Percentiles rank a stretch among this genome's conserved stretches.
phyloP scores from a whole-genome alignment of 2,329 filamentous ascomycete genomes.

The Diplocarpon mali region DNA sequence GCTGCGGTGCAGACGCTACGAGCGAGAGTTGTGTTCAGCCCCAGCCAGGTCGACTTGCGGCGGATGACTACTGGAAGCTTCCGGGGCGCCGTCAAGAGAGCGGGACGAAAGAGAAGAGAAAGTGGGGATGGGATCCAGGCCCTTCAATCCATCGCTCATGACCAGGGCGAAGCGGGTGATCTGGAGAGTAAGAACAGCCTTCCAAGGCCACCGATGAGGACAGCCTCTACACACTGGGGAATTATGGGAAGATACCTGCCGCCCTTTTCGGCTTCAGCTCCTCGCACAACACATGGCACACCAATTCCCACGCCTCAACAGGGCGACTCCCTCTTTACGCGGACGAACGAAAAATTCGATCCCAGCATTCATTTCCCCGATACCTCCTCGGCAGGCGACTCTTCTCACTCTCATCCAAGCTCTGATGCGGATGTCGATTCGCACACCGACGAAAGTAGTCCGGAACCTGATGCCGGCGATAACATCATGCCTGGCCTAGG shows the following conservation, averaged over 20 bases:
- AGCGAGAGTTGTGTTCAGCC: constrained; percentile 41
- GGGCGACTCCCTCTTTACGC: constrained; percentile 7
- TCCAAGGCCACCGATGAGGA: constrained; percentile 17
- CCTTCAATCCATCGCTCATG: constrained; percentile 2
- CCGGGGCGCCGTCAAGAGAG: constrained; percentile 4
- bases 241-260: constrained; percentile 8
- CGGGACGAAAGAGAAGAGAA: constrained; percentile 17
- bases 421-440: constrained; percentile 25
- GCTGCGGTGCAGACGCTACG: constrained; percentile 59
- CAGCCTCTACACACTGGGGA: constrained; percentile 14
- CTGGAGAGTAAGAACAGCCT: constrained; percentile 7
- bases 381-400: constrained; percentile 23
- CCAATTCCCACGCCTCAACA: constrained; percentile 11
- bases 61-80: constrained; percentile 20
- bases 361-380: constrained; percentile 15
- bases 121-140: constrained; percentile 13
- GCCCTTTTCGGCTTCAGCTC: constrained; percentile 3
- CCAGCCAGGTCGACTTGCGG: constrained; percentile 25
- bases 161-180: constrained; percentile 7
- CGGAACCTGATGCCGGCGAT: constrained; percentile 15
- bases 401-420: constrained; percentile 17
- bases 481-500: constrained; percentile 9
- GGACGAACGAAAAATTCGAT: constrained; percentile 5
- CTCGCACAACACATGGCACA: constrained; percentile 12
- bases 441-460: constrained; percentile 23